Conservation (phyloP, 2,329 filamentous ascomycete genomes). For the Biscogniauxia mediterranea region DNA sequence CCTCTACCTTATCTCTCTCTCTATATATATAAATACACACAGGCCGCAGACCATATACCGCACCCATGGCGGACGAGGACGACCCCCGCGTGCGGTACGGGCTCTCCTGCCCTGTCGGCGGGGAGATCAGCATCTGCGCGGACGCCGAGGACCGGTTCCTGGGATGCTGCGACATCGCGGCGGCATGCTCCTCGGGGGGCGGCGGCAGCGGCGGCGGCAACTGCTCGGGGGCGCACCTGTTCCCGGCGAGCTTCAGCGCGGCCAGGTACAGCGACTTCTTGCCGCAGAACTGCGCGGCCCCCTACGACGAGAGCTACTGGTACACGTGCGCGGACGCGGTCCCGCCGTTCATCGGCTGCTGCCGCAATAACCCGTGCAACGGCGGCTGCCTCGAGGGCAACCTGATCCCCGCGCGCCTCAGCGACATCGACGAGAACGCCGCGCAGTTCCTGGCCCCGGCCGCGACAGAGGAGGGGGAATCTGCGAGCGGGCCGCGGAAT, state of each 20-base stretch:
- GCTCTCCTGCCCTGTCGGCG: conserved; percentile 33
- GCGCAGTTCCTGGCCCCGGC: conserved; percentile 14
- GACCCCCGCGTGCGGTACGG: conserved; percentile 18
- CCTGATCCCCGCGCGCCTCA: conserved; percentile 27
- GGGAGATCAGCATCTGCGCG: conserved; percentile 35
- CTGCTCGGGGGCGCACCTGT: conserved; percentile 33
- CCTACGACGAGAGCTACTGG: conserved; percentile 28
- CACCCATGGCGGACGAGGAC: background rate
- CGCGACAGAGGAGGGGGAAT: background rate
- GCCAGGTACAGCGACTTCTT: conserved; percentile 29
- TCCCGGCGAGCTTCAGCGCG: conserved; percentile 31
- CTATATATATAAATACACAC: background rate
- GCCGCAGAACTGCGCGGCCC: conserved; percentile 31
- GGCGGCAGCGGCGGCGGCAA: conserved; percentile 20
- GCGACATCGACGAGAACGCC: conserved; percentile 16
- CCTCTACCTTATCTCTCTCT: background rate
- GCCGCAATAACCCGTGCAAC: conserved; percentile 35
- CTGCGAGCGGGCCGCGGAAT: background rate
- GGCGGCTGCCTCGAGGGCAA: conserved; percentile 30
- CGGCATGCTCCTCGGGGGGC: conserved; percentile 31
- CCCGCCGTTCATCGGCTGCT: conserved; percentile 38
- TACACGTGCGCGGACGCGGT: conserved; percentile 33
- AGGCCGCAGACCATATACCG: background rate
- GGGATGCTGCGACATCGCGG: conserved; percentile 36
- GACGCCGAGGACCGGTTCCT: conserved; percentile 33